Conservation (phyloP, 768 basidiomycete genomes). For the Russula abietina region DNA sequence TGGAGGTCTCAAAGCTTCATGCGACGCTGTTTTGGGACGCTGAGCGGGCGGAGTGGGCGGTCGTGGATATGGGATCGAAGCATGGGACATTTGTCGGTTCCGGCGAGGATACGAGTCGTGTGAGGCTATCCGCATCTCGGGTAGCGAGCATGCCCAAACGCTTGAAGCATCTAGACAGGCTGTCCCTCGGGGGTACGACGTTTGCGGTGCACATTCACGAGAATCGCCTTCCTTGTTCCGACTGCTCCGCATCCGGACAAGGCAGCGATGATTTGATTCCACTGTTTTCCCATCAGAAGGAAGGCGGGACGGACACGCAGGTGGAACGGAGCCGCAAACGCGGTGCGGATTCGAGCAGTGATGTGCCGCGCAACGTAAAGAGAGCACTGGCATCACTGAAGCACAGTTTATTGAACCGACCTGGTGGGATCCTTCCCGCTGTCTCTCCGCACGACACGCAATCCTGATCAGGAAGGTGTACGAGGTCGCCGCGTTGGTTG, state of each 20-base stretch:
- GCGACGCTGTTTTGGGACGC: constrained; percentile 70
- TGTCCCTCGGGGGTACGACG: constrained; percentile 65
- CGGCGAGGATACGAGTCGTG: constrained; percentile 21
- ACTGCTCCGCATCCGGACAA: constrained; percentile 47
- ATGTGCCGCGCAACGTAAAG: constrained; percentile 45
- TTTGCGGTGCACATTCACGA: constrained; percentile 68
- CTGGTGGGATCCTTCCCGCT: constrained; percentile 25
- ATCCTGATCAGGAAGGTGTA: constrained; percentile 53
- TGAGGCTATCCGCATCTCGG: constrained; percentile 51
- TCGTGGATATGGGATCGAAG: constrained; percentile 82
- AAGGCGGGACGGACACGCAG: not conserved
- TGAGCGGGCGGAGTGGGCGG: constrained; percentile 52
- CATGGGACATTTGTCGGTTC: constrained; percentile 67
- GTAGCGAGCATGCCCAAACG: constrained; percentile 62
- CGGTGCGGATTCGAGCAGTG: constrained; percentile 22
- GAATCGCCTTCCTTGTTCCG: constrained; percentile 52
- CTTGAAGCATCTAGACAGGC: constrained; percentile 55
- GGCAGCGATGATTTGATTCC: constrained; percentile 47
- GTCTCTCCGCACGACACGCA: not conserved
- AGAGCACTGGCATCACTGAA: constrained; percentile 62
- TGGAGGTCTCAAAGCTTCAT: constrained; percentile 79
- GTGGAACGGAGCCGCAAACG: constrained; percentile 28
- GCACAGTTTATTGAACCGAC: constrained; percentile 54
- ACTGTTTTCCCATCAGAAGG: constrained; percentile 38
- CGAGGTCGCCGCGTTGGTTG: constrained; percentile 27